Base-by-base conservation (phyloP, 345 rosid genomes). In the thale cress (Arabidopsis thaliana) region DNA sequence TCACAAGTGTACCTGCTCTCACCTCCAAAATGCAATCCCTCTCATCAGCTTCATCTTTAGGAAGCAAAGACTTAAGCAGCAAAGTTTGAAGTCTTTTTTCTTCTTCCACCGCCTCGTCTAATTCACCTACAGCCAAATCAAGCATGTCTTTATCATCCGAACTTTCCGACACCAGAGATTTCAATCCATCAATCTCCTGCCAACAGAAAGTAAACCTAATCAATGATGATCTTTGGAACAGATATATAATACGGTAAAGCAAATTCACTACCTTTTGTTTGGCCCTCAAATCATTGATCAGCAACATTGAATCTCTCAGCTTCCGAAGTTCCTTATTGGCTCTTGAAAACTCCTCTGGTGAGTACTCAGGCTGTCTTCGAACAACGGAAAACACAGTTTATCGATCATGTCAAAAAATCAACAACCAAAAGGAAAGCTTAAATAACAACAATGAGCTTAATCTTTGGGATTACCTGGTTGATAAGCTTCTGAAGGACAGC, bases 21-120 rank as follows among this genome's bases (percentile, higher is more conserved):
- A 95, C 99, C 91, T 95, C 99, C 89, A 92, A 76, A 87, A 95
- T 93, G 78, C 91, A 84, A 82, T 80, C 93, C 84, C 96, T 88
- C 84, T 87, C 96, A 79, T 95, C 97, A n/a, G 98, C 99, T 76
- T 93, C 99, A 77, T 95, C 99, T 77, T 83, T 90, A n/a, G 99
- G 98, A 72, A 95, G 94, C 68, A 93, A 82, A 20, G 87, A 86
- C 86, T 83, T 87, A 55, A 93, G 94, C 76, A 95, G 77, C 83
- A 84, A 78, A 76, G 71, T 81, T 78, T 87, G 97, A 82, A 89
- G 63, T 73, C 87, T 86, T 76, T 86, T 89, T 83, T 93, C 93
- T 72, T 87, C 94, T 65, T 81, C 85, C 28, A 69, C 10, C 12
- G 91, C 90, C 53, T 78, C 85, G 52, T 62, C 70, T 81, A 95